Evolutionary conservation across 345 rosid genomes (phyloP), one percentile per base, ranked within the genome.

Genomic region (Euphorbia lathyris): DNA sequence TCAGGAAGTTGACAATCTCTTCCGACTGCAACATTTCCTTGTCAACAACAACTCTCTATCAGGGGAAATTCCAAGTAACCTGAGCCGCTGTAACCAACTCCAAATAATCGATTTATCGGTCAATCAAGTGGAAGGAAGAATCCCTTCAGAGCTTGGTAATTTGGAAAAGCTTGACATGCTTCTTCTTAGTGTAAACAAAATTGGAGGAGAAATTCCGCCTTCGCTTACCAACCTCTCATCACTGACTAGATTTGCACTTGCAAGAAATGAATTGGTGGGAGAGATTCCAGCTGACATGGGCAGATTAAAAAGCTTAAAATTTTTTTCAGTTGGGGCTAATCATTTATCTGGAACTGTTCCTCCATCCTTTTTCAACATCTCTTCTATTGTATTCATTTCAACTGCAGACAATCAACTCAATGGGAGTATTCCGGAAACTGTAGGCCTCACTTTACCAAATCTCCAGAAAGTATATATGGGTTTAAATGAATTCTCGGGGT

Each of bases 401-500:
- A 30, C 36, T 53, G 27, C 60, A 25, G 6, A 1, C 0, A 77
- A 72, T 66, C 25, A 60, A 7, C 34, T 77, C 29, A 40, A 52
- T 7, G 77, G 72, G 0, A 34, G 25, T 25, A 57, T 77, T 16
- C 71, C 74, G 0, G 55, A 23, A 6, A 45, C 71, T 12, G 57
- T 72, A 7, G 73, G 73, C 38, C 16, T 65, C 23, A 50, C 71
- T 11, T 63, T 74, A 48, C 73, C 58, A 7, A 63, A 69, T 30
- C 26, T 40, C 0, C 0, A 13, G 13, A 14, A 64, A 1, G 14
- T 30, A 67, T 1, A 22, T 8, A 52, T 69, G 0, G 77, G 71
- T 34, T 14, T 0, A 0, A 77, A 84, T 34, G 42, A 34, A 9
- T 57, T 84, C 30, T 71, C 63, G 0, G 85, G 84, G 7, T 7